Base-by-base conservation (phyloP, 192 early-diverging fungal species). In the Coemansia sp. region DNA sequence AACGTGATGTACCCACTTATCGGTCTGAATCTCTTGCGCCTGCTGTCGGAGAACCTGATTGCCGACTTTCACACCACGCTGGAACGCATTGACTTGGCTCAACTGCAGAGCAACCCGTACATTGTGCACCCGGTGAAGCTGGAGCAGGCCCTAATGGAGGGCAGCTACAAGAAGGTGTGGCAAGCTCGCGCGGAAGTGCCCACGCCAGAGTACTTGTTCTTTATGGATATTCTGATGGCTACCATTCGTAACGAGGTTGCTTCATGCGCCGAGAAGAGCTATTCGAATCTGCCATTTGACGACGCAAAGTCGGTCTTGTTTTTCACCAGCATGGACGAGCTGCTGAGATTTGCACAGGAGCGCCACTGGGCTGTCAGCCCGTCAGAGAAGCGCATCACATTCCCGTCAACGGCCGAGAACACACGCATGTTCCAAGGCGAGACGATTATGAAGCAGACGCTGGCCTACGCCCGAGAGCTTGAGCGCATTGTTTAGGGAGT, bases 1-100 rank as follows among this genome's bases (percentile, higher is more conserved):
- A 85, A 88, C 46, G 82, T 93, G 74, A 91, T 91, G 91, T 94
- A 96, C 77, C 90, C 92, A 40, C 86, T 98, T 44, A 87, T 96
- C 30, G 97, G 97, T 3, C 85, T 98, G 47, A 96, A 99, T 69
- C 87, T 99, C 40, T 86, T 99, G 69, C 92, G 94, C 53, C 87
- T 99, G 70, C 85, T 99, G 40, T 89, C 95, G 26, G 95, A 99
- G 78, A 95, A 95, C 87, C 86, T 92, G 28, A 90, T 99, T 67
- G 91, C 96, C n/a, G 97, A 99, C 72, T 99, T 99, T 80, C 97
- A 99, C 80, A 95, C 95, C n/a, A 90, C 95, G 69, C 86, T 99
- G 37, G 97, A 99, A 66, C 86, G 86, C 63, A 93, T 99, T 66
- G 93, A 94, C 55, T 87, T 91, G 17, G 87, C 91, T 33, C 91